Base-by-base conservation (phyloP, 192 early-diverging fungal genomes). In the Borealophlyctis nickersoniae region DNA sequence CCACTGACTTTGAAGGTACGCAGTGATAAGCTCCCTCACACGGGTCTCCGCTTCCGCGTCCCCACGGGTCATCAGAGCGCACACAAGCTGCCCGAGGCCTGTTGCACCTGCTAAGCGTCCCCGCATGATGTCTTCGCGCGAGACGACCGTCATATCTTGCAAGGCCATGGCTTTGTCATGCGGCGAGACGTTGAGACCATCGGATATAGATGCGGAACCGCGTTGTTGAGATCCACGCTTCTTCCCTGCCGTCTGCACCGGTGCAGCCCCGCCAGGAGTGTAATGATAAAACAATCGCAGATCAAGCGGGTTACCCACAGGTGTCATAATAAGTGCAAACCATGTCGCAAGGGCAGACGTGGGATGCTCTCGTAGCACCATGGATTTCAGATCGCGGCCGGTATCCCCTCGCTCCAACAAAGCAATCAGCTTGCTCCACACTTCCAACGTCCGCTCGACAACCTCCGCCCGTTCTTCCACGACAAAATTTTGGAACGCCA, bases 401-500 rank as follows among this genome's bases (percentile, higher is more conserved):
- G 60, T 49, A 39, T 52, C 30, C n/a, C n/a, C n/a, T 74, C 55
- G 31, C 13, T 58, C 65, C 48, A 52, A 56, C 22, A 64, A 66
- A 73, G 29, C 48, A 54, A 52, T 85, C 76, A 91, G 65, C 50
- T 67, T 75, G 14, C 59, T 71, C 96, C 94, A 96, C 14, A 94
- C 80, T 23, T 71, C 62, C 1, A 86, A 34, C 0, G 88, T 84
- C 39, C 78, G 56, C 0, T 84, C 64, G 3, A 89, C 59, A 36
- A 94, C 73, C 4, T 88, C 86, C 23, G 77, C 32, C 23, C 74
- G 56, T 45, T 94, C 90, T 70, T 99, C 97, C 0, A 99, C 80
- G 36, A 99, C 72, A 53, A 98, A 72, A 68, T 98, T 98, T 72
- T 99, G 95, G 67, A 91, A 92, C 11, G 92, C 76, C 31, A 94